These are phyloP conservation scores for Cytospora mali DNA, from an alignment of 2,329 filamentous ascomycete species.

Conservation along the genomic window DNA sequence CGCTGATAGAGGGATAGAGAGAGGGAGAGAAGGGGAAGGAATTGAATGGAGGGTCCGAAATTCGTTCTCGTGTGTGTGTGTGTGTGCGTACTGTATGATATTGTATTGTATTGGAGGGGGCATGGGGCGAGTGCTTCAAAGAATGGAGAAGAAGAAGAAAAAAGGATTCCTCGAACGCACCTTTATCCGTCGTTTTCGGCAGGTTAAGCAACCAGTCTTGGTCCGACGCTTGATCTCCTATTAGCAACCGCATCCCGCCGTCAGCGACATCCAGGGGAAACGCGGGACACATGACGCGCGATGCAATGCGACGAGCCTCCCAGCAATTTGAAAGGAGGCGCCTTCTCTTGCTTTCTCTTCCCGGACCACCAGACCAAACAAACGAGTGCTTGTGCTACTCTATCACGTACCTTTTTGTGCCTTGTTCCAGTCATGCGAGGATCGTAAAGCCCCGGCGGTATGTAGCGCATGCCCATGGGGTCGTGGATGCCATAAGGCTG, in stretches of 20 bases:
- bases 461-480: slow-evolving; percentile 49
- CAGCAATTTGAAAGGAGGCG: neutral
- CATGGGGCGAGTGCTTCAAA: neutral
- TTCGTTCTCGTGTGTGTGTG: neutral
- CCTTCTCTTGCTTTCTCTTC: neutral
- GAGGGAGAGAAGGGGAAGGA: neutral
- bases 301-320: slow-evolving; percentile 3
- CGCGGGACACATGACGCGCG: slow-evolving; percentile 17
- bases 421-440: slow-evolving; percentile 51
- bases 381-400: slow-evolving; percentile 8
- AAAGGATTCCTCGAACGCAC: slow-evolving; percentile 44
- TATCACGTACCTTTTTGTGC: slow-evolving; percentile 58
- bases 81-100: too few species aligned
- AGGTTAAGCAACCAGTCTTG: slow-evolving; percentile 65
- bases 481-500: slow-evolving; percentile 48
- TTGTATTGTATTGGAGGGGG: neutral
- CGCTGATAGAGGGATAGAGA: neutral
- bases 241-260: slow-evolving; percentile 31
- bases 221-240: slow-evolving; percentile 66
- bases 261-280: slow-evolving; percentile 33
- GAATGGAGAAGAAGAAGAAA: neutral
- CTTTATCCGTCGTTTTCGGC: slow-evolving; percentile 65
- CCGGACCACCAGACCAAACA: neutral
- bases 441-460: slow-evolving; percentile 48
- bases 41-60: neutral